A percentile compares a stretch with the other conserved stretches of the same genome.
phyloP scores from a whole-genome alignment of 1,139 yeast genomes.

The Insectozyma bohioensis region DNA sequence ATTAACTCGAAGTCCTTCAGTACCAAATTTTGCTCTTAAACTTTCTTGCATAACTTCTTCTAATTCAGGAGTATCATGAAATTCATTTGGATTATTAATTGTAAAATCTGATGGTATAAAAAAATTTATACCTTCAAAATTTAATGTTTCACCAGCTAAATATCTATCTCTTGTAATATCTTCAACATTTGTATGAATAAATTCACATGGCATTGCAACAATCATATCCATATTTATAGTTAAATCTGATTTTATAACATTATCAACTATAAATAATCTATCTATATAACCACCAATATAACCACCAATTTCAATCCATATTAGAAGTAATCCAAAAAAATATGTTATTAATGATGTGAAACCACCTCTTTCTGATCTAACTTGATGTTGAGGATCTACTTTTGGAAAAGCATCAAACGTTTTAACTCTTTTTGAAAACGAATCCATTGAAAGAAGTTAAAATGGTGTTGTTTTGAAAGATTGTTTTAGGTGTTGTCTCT shows the following conservation, averaged over 20 bases:
- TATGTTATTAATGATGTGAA: constrained; percentile 66
- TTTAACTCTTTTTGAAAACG: constrained; percentile 43
- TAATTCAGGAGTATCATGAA: constrained; percentile 61
- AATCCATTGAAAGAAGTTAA: constrained; percentile 28
- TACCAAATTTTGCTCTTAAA: constrained; percentile 59
- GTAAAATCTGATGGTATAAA: constrained; percentile 49
- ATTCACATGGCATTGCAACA: constrained; percentile 83
- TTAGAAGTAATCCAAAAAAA: constrained; percentile 59
- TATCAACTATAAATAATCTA: constrained; percentile 75
- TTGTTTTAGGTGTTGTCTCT: constrained; percentile 2
- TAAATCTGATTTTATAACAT: constrained; percentile 57
- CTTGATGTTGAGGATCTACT: constrained; percentile 73
- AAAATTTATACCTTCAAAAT: constrained; percentile 62
- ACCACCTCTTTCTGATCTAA: constrained; percentile 76
- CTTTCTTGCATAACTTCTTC: constrained; percentile 67
- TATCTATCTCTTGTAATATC: constrained; percentile 79
- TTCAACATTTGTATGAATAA: constrained; percentile 69
- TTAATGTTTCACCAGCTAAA: constrained; percentile 72
- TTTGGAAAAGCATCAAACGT: constrained; percentile 92
- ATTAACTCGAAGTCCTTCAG: constrained; percentile 37
- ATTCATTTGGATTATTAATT: constrained; percentile 44
- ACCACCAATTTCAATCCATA: constrained; percentile 88
- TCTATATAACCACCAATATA: constrained; percentile 81
- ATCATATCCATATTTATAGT: constrained; percentile 76
- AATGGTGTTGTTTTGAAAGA: neutral